A percentile compares a stretch with the other conserved stretches of the same genome.
phyloP scores from a whole-genome alignment of 192 early-diverging fungal species.

The Coemansia sp. region DNA sequence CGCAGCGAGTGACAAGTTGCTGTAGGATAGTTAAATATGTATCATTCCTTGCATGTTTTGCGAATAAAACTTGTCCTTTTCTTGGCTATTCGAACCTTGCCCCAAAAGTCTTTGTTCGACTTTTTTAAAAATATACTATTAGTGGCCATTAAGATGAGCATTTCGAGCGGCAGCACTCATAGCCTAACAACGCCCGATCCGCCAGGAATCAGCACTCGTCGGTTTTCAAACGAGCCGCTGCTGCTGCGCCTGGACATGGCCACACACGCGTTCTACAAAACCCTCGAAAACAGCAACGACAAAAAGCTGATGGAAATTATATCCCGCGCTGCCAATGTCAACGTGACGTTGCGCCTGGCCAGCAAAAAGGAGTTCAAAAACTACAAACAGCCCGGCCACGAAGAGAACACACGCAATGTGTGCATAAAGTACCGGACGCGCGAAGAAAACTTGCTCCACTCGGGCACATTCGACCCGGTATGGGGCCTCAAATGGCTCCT shows the following conservation, averaged over 20 bases:
- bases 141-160: too few relatives aligned
- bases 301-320: constrained; percentile 28
- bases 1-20: too few relatives aligned
- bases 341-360: constrained; percentile 16
- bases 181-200: background rate
- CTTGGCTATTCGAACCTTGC: too few relatives aligned
- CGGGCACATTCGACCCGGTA: constrained; percentile 30
- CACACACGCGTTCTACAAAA: constrained; percentile 23
- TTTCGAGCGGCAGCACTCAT: background rate
- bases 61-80: too few relatives aligned
- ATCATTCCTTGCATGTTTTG: too few relatives aligned
- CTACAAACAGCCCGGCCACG: constrained; percentile 16
- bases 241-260: constrained; percentile 41
- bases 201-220: constrained; percentile 3
- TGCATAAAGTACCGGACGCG: constrained; percentile 27
- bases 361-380: constrained; percentile 36
- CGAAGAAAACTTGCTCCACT: constrained; percentile 22
- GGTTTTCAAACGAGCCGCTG: constrained; percentile 33
- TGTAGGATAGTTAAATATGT: too few relatives aligned
- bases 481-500: constrained; percentile 49
- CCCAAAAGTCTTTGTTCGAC: too few relatives aligned
- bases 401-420: constrained; percentile 22
- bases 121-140: too few relatives aligned
- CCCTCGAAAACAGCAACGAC: constrained; percentile 7
- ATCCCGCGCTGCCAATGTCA: constrained; percentile 25